Percentiles rank a stretch among this genome's conserved stretches.
Conservation (phyloP, 2,329 filamentous ascomycete species). For the Colletotrichum tabaci region DNA sequence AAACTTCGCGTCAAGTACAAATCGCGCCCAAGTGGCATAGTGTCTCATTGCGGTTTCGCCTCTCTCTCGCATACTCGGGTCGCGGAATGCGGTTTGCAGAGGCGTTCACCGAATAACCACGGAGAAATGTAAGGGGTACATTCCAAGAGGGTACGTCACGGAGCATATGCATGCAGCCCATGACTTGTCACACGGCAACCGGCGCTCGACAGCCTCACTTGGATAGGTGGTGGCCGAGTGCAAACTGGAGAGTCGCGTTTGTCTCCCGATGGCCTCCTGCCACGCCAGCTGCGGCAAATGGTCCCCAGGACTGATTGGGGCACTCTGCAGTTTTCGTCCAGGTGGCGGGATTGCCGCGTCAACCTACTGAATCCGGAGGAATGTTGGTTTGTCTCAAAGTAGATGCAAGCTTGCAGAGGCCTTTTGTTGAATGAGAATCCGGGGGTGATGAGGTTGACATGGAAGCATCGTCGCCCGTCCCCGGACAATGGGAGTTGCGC, state of each 20-base stretch:
- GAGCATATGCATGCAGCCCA: conserved; percentile 32
- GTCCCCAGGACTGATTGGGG: not conserved
- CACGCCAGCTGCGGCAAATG: conserved; percentile 25
- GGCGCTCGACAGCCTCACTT: conserved; percentile 31
- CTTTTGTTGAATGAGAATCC: not conserved
- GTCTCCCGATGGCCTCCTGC: conserved; percentile 9
- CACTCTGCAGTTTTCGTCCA: not conserved
- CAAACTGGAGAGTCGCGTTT: conserved; percentile 8
- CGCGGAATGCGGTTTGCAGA: not conserved
- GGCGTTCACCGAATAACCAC: not conserved
- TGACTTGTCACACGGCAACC: conserved; percentile 30
- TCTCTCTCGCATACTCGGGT: not conserved
- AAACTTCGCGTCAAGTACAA: too few relatives aligned
- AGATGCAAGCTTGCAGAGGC: not conserved
- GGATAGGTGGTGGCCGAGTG: conserved; percentile 6
- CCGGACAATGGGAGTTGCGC: conserved; percentile 8
- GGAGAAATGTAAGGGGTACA: not conserved
- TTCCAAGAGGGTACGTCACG: conserved; percentile 28
- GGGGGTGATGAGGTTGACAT: not conserved
- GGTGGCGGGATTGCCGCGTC: not conserved
- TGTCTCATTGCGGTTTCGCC: too few relatives aligned
- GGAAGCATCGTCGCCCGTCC: not conserved
- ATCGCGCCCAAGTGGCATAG: not conserved
- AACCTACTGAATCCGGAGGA: not conserved
- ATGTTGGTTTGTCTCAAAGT: not conserved